These are phyloP conservation scores for Aspergillus jensenii DNA, from an alignment of 2,329 filamentous ascomycete species.

Conservation along the genomic window DNA sequence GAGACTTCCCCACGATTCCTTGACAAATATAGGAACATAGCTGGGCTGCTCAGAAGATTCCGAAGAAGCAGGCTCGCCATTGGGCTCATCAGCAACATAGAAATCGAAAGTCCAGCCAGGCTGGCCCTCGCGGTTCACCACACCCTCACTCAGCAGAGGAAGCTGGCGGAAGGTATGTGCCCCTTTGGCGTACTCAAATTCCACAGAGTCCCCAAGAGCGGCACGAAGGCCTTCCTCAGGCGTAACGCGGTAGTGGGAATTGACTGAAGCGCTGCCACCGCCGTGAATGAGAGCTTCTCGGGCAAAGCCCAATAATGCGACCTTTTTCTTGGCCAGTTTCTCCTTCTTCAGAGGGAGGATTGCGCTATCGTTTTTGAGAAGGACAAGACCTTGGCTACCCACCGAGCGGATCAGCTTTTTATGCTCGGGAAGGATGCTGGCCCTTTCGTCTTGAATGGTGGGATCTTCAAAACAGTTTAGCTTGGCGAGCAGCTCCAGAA, in stretches of 20 bases:
- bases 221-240: constrained; percentile 7
- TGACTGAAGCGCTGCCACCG: constrained; percentile 7
- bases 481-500: background rate
- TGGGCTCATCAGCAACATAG: background rate
- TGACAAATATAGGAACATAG: constrained; percentile 4
- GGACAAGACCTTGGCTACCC: constrained; percentile 6
- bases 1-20: background rate
- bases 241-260: constrained; percentile 7
- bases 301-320: constrained; percentile 5
- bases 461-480: constrained; percentile 5
- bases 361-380: constrained; percentile 2
- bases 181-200: constrained; percentile 10
- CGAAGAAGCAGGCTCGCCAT: background rate
- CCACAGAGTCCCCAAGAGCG: constrained; percentile 2
- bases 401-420: constrained; percentile 5
- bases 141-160: background rate
- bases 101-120: constrained; percentile 9
- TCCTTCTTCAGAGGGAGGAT: constrained; percentile 8
- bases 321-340: background rate
- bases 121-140: background rate
- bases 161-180: constrained; percentile 10
- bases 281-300: constrained; percentile 9
- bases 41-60: background rate
- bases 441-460: constrained; percentile 2
- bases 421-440: constrained; percentile 5